These are phyloP conservation scores for Mariannaea elegans DNA, from an alignment of 2,329 filamentous ascomycete species.

Conservation along the genomic window DNA sequence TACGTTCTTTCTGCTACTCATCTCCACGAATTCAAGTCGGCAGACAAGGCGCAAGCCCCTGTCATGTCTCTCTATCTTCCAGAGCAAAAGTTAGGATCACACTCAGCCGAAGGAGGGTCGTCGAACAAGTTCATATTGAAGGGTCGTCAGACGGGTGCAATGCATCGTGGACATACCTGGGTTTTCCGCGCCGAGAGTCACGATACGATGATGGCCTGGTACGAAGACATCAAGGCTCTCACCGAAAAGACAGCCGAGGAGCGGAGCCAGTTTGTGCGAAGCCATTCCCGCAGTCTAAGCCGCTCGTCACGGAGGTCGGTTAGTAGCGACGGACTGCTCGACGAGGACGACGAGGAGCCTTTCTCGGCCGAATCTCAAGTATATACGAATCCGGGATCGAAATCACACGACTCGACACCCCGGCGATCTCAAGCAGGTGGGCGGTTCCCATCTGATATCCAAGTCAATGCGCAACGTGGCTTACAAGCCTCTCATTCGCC, in stretches of 20 bases:
- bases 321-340: conserved; percentile 82
- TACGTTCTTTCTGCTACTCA: conserved; percentile 97
- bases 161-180: conserved; percentile 85
- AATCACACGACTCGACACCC: conserved; percentile 59
- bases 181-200: conserved; percentile 77
- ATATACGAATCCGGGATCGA: conserved; percentile 56
- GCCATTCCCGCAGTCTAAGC: conserved; percentile 81
- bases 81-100: conserved; percentile 94
- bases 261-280: conserved; percentile 84
- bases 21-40: conserved; percentile 98
- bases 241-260: conserved; percentile 91
- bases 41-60: conserved; percentile 88
- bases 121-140: conserved; percentile 99
- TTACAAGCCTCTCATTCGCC: conserved; percentile 82
- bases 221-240: conserved; percentile 88
- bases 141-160: conserved; percentile 88
- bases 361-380: conserved; percentile 63
- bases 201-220: conserved; percentile 98
- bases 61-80: conserved; percentile 96
- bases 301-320: conserved; percentile 68
- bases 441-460: conserved; percentile 94
- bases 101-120: conserved; percentile 81
- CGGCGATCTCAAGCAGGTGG: conserved; percentile 89
- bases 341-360: conserved; percentile 74
- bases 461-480: conserved; percentile 80